phyloP scores from a whole-genome alignment of 106 monocot genomes.

The Alisma plantagoaquatica region DNA sequence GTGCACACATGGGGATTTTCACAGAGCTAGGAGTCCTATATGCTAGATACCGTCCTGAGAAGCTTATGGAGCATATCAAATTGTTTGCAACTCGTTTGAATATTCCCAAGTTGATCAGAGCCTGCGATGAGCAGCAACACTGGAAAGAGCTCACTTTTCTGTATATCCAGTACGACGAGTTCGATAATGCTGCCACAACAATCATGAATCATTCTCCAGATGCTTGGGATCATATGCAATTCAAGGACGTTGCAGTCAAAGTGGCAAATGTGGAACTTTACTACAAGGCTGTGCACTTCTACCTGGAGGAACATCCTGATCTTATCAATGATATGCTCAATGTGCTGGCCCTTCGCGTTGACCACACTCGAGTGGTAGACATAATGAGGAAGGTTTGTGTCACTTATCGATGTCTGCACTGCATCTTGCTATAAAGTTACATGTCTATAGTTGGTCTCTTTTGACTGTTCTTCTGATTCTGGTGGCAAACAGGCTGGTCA shows the following conservation, averaged over 20 bases:
- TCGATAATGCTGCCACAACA: constrained; percentile 96
- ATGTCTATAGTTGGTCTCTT: not conserved
- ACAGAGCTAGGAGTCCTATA: constrained; percentile 93
- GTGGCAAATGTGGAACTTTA: constrained; percentile 97
- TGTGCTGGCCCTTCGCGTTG: constrained; percentile 92
- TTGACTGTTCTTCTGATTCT: constrained; percentile 9
- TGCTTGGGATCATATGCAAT: constrained; percentile 99
- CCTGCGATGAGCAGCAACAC: constrained; percentile 95
- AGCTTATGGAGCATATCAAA: constrained; percentile 98
- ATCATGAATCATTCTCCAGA: constrained; percentile 99
- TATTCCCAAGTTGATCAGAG: constrained; percentile 96
- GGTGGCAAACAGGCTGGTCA: constrained; percentile 94
- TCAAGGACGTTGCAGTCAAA: constrained; percentile 88
- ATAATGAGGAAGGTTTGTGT: constrained; percentile 79
- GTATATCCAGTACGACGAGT: constrained; percentile 97
- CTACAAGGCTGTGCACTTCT: constrained; percentile 98
- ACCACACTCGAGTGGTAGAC: constrained; percentile 97
- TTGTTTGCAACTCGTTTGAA: constrained; percentile 94
- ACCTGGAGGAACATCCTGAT: constrained; percentile 94
- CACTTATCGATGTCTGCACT: no score
- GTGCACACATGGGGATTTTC: constrained; percentile 99
- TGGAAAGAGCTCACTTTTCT: constrained; percentile 97
- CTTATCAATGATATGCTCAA: constrained; percentile 93
- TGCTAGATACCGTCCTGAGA: constrained; percentile 88
- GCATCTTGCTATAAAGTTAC: no score